phyloP scores from a whole-genome alignment of 495 filamentous ascomycete species.

The Penicillium ochrochloron region DNA sequence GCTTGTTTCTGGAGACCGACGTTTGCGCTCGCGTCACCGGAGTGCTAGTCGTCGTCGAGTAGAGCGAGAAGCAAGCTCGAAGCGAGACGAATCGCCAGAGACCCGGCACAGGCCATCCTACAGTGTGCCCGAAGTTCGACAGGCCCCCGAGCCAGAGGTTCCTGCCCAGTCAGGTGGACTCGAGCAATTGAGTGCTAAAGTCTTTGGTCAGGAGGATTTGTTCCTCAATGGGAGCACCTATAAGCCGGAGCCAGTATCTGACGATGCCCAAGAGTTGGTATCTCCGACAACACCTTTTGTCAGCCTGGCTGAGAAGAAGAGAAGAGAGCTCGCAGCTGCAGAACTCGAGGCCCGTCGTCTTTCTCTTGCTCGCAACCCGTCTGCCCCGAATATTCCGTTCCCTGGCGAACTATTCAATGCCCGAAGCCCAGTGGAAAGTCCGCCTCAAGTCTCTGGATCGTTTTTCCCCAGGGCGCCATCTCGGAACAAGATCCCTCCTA shows the following conservation, averaged over 20 bases:
- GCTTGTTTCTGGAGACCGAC: conserved; percentile 62
- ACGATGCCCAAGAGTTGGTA: conserved; percentile 28
- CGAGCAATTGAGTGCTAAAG: conserved; percentile 29
- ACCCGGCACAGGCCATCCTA: conserved; percentile 35
- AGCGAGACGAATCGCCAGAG: conserved; percentile 54
- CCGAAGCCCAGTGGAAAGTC: conserved; percentile 41
- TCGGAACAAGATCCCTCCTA: conserved; percentile 35
- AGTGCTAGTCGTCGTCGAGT: conserved; percentile 50
- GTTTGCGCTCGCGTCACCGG: conserved; percentile 64
- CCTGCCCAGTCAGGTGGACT: conserved; percentile 18
- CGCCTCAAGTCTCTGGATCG: conserved; percentile 37
- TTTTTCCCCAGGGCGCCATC: conserved; percentile 51
- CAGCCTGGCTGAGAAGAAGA: conserved; percentile 45
- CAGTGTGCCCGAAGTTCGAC: conserved; percentile 52
- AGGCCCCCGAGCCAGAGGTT: conserved; percentile 35
- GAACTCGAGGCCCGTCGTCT: conserved; percentile 86
- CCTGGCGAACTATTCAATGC: conserved; percentile 63
- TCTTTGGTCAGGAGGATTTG: conserved; percentile 28
- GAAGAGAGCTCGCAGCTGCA: conserved; percentile 79
- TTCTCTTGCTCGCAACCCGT: conserved; percentile 78
- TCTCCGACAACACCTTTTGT: conserved; percentile 35
- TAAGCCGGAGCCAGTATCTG: conserved; percentile 22
- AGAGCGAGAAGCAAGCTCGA: conserved; percentile 50
- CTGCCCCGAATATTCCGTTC: conserved; percentile 77
- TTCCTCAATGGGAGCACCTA: conserved; percentile 26